phyloP scores from a whole-genome alignment of 1,139 yeast genomes.

The Geotrichum citri-aurantii region DNA sequence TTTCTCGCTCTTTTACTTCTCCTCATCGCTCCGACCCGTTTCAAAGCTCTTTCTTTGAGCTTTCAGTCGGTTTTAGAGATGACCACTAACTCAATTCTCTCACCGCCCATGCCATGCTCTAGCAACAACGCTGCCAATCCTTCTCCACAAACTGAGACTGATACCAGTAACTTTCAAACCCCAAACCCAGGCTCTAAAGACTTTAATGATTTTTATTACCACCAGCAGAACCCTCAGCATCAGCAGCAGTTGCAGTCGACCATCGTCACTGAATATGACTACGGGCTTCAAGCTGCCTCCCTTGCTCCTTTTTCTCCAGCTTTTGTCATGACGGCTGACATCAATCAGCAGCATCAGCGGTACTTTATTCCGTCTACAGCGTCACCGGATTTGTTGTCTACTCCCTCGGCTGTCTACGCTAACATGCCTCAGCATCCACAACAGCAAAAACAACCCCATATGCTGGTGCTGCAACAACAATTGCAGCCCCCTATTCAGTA shows the following conservation, averaged over 20 bases:
- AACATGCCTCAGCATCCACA: not conserved
- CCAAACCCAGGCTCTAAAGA: not conserved
- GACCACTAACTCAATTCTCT: not conserved
- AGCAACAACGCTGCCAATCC: not conserved
- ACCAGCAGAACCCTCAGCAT: not conserved
- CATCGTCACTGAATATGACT: not conserved
- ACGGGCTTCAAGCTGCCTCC: not conserved
- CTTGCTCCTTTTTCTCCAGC: not conserved
- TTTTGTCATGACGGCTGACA: not conserved
- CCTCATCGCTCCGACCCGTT: not conserved
- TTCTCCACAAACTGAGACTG: not conserved
- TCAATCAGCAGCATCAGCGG: not conserved
- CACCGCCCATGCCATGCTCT: not conserved
- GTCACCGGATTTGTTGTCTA: not conserved
- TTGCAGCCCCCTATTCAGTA: not conserved
- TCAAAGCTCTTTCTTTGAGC: not conserved
- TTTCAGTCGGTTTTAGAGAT: not conserved
- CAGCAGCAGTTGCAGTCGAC: not conserved
- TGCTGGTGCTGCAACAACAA: not conserved
- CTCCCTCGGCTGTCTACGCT: not conserved
- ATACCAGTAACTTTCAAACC: not conserved
- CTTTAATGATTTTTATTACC: not conserved
- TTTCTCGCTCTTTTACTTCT: not conserved
- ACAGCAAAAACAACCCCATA: not conserved
- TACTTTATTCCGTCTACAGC: not conserved